Percentiles rank a stretch among this genome's conserved stretches.
Conservation (phyloP, 805 yeast species). For the Schwanniomyces pseudopolymorphus region DNA sequence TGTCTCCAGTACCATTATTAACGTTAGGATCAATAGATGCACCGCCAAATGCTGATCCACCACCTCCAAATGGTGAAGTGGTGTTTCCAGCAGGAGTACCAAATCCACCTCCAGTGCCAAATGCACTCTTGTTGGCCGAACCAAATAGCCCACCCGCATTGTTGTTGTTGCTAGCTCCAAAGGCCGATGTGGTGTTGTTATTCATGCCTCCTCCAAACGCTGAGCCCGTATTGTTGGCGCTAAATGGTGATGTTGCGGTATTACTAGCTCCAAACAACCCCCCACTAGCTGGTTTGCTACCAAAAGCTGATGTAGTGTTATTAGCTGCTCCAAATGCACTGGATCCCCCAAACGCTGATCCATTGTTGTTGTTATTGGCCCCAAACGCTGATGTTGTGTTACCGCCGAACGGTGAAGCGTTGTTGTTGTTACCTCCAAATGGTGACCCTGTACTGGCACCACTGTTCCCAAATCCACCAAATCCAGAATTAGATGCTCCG, state of each 20-base stretch:
- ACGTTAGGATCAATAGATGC: slow-evolving; percentile 26
- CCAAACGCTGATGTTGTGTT: slow-evolving; percentile 30
- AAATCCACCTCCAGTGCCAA: slow-evolving; percentile 23
- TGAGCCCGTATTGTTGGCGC: slow-evolving; percentile 15
- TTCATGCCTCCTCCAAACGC: slow-evolving; percentile 16
- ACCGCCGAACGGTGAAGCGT: slow-evolving; percentile 24
- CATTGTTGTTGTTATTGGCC: slow-evolving; percentile 14
- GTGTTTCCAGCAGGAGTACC: slow-evolving; percentile 24
- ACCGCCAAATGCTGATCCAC: slow-evolving; percentile 14
- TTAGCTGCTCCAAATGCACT: slow-evolving; percentile 20
- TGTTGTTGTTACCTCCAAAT: slow-evolving; percentile 29
- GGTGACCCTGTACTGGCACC: slow-evolving; percentile 29
- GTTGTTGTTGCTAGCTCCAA: slow-evolving; percentile 17
- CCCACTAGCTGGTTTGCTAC: slow-evolving; percentile 16
- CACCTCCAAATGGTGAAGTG: slow-evolving; percentile 25
- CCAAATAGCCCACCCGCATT: slow-evolving; percentile 20
- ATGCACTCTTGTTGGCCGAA: slow-evolving; percentile 13
- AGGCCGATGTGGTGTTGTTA: slow-evolving; percentile 4
- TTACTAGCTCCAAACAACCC: slow-evolving; percentile 28
- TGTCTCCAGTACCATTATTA: slow-evolving; percentile 67
- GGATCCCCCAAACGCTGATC: slow-evolving; percentile 24
- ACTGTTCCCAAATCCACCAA: slow-evolving; percentile 47
- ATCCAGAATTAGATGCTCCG: slow-evolving; percentile 50
- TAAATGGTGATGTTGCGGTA: slow-evolving; percentile 24
- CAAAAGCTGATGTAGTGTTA: slow-evolving; percentile 23